Conservation (phyloP, 495 filamentous ascomycete species). For the Talaromyces wortmannii region DNA sequence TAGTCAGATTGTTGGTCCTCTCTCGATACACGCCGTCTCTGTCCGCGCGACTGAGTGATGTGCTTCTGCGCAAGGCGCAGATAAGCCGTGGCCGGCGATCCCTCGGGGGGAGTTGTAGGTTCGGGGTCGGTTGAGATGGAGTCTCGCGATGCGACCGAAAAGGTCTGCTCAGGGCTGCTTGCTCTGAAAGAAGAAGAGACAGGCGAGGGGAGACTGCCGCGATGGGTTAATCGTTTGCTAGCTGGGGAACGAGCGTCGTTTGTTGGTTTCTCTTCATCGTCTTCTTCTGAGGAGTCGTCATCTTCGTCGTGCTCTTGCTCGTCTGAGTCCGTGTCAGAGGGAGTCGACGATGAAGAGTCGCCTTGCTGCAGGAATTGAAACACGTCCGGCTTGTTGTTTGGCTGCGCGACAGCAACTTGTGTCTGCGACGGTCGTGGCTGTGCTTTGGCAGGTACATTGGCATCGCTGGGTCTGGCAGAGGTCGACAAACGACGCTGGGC, state of each 20-base stretch:
- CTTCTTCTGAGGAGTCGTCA: not conserved
- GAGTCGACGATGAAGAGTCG: slow-evolving; percentile 10
- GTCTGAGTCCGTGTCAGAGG: slow-evolving; percentile 12
- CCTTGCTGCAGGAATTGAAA: slow-evolving; percentile 35
- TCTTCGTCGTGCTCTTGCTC: slow-evolving; percentile 3
- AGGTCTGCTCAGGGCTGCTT: slow-evolving; percentile 12
- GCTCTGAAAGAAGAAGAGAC: slow-evolving; percentile 7
- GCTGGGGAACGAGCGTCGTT: not conserved
- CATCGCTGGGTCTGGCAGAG: not conserved
- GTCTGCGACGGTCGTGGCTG: not conserved
- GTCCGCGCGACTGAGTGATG: slow-evolving; percentile 11
- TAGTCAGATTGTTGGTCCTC: slow-evolving; percentile 13
- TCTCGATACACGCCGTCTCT: slow-evolving; percentile 9
- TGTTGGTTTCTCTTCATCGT: not conserved
- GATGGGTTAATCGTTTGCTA: not conserved
- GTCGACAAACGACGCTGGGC: not conserved
- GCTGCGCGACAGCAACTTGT: not conserved
- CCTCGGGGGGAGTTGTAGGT: slow-evolving; percentile 15
- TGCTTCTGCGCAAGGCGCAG: slow-evolving; percentile 19
- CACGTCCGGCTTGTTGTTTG: slow-evolving; percentile 23
- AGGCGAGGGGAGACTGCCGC: slow-evolving; percentile 9
- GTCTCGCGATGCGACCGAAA: slow-evolving; percentile 16
- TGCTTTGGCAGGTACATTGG: not conserved
- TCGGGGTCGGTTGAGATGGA: slow-evolving; percentile 12
- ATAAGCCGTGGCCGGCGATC: slow-evolving; percentile 15